Percentiles rank a stretch among this genome's conserved stretches.
These are phyloP conservation scores for Ephemerocybe angulata DNA, from an alignment of 768 basidiomycete genomes.

Conservation along the genomic window DNA sequence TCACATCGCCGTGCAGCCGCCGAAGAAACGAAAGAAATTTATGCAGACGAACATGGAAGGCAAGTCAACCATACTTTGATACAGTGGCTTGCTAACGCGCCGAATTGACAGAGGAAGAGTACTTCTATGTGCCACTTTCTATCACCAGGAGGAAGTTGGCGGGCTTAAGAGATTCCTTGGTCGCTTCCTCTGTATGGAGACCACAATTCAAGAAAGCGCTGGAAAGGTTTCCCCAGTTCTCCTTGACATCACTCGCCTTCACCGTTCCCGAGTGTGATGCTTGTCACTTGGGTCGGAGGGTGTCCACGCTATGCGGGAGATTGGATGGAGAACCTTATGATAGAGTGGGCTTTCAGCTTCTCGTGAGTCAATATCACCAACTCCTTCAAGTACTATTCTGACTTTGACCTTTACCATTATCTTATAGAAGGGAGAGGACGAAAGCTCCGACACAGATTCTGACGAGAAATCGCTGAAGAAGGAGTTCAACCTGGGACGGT, in stretches of 20 bases:
- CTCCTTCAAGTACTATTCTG: background rate
- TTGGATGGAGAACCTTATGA: slow-evolving; percentile 72
- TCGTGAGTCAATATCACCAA: slow-evolving; percentile 6
- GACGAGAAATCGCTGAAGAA: slow-evolving; percentile 22
- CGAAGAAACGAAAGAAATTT: slow-evolving; percentile 47
- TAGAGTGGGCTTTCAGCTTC: slow-evolving; percentile 54
- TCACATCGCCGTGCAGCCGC: slow-evolving; percentile 64
- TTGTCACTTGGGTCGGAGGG: slow-evolving; percentile 69
- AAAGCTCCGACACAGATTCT: slow-evolving; percentile 13
- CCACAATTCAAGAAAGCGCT: slow-evolving; percentile 62
- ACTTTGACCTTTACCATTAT: background rate
- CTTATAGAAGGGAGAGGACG: too few relatives aligned
- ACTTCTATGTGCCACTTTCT: slow-evolving; percentile 69
- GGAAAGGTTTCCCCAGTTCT: slow-evolving; percentile 64
- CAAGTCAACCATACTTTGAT: slow-evolving; percentile 20
- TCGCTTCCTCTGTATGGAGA: slow-evolving; percentile 83
- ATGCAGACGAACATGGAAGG: slow-evolving; percentile 54
- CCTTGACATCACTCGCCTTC: slow-evolving; percentile 49
- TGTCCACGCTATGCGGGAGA: slow-evolving; percentile 60
- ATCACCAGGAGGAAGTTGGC: slow-evolving; percentile 65
- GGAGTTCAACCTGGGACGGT: slow-evolving; percentile 70
- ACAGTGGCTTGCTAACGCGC: background rate
- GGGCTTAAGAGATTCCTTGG: slow-evolving; percentile 69
- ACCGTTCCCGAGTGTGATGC: slow-evolving; percentile 72
- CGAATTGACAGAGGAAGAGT: slow-evolving; percentile 49